These are phyloP conservation scores for Lentinula sp. DNA, from an alignment of 768 basidiomycete species.

Conservation along the genomic window DNA sequence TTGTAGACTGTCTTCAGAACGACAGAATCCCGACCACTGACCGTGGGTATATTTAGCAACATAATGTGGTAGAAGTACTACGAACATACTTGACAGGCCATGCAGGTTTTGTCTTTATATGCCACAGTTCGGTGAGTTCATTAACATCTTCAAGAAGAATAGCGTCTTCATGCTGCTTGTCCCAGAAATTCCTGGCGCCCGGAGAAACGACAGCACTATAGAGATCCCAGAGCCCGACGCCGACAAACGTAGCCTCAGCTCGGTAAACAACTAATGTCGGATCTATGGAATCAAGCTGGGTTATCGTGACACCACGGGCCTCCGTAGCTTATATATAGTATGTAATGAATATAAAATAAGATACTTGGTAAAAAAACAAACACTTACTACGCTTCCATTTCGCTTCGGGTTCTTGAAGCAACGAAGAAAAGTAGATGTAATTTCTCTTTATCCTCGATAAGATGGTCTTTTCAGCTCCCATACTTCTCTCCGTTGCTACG, in stretches of 20 bases:
- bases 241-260: constrained; percentile 96
- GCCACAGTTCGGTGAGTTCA: constrained; percentile 90
- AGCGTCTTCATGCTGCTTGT: constrained; percentile 86
- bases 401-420: constrained; percentile 95
- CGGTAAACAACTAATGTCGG: constrained; percentile 94
- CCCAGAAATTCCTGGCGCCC: constrained; percentile 80
- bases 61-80: neutral
- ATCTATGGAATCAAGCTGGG: constrained; percentile 95
- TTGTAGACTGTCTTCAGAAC: constrained; percentile 96
- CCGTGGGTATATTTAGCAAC: neutral
- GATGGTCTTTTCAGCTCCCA: constrained; percentile 77
- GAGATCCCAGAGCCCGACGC: constrained; percentile 92
- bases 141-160: constrained; percentile 83
- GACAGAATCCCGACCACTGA: constrained; percentile 84
- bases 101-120: constrained; percentile 82
- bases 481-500: constrained; percentile 35
- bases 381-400: constrained; percentile 88
- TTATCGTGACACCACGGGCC: constrained; percentile 84
- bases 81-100: constrained; percentile 86
- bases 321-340: constrained; percentile 57
- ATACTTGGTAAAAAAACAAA: constrained; percentile 1
- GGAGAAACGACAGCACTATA: constrained; percentile 84
- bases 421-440: constrained; percentile 96
- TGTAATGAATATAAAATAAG: neutral
- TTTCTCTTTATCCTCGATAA: constrained; percentile 81